Evolutionary conservation across 192 early-diverging fungal genomes (phyloP).

Genomic region (Rhizophlyctis rosea): DNA sequence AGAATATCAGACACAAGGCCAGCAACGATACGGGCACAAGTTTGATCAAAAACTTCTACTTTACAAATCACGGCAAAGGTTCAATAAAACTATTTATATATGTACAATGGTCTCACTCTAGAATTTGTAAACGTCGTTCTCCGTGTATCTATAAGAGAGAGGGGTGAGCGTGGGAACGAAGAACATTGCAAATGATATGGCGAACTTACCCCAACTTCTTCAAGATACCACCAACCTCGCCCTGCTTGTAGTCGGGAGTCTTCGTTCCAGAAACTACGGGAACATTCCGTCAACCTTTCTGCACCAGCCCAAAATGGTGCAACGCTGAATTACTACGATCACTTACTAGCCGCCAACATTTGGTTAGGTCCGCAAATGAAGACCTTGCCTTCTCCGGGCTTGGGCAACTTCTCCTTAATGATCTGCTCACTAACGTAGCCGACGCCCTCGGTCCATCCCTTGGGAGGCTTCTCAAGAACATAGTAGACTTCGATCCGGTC

Average conservation of each 20-base stretch:
- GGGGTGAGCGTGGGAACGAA: neutral
- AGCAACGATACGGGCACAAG: no score
- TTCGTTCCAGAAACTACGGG: constrained; percentile 70
- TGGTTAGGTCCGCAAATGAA: constrained; percentile 60
- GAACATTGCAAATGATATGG: neutral
- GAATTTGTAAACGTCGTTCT: constrained; percentile 42
- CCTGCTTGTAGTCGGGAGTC: constrained; percentile 65
- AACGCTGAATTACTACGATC: neutral
- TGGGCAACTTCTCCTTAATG: constrained; percentile 67
- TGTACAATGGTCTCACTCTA: no score
- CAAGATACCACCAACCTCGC: constrained; percentile 43
- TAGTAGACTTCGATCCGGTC: constrained; percentile 68
- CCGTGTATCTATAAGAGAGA: constrained; percentile 17
- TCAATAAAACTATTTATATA: no score
- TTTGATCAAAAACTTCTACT: no score
- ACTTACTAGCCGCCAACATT: constrained; percentile 20
- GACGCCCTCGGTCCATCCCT: constrained; percentile 64
- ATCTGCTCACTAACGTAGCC: constrained; percentile 75
- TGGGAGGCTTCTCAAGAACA: constrained; percentile 55
- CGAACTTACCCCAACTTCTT: constrained; percentile 39
- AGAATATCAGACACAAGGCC: no score
- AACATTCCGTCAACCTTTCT: no score
- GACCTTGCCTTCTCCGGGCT: constrained; percentile 49
- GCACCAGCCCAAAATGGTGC: neutral
- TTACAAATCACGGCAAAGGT: no score